Evolutionary conservation across 1,139 yeast genomes (phyloP).

Genomic region (Hansenula sp.): DNA sequence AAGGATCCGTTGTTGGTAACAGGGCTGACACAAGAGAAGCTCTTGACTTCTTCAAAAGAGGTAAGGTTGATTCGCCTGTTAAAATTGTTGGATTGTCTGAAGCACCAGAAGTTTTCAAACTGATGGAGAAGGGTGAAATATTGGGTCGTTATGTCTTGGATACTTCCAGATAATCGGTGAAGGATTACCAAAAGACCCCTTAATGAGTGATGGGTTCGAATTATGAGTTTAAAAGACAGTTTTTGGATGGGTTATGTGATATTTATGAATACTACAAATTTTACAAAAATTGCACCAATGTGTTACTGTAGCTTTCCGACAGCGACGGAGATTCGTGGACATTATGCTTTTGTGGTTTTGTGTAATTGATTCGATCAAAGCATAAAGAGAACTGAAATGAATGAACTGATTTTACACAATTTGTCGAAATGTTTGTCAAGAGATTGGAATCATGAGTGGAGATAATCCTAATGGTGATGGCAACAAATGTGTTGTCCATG

Average conservation of each 20-base stretch:
- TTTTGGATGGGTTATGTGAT: too few relatives aligned
- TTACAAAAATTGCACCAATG: too few relatives aligned
- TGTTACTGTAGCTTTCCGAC: too few relatives aligned
- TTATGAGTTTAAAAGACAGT: too few relatives aligned
- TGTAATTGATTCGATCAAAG: too few relatives aligned
- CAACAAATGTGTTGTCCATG: slow-evolving; percentile 18
- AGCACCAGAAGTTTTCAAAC: slow-evolving; percentile 44
- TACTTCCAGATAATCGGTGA: slow-evolving; percentile 35
- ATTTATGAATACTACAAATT: too few relatives aligned
- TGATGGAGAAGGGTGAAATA: slow-evolving; percentile 52
- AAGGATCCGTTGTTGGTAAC: slow-evolving; percentile 9
- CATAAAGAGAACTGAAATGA: too few relatives aligned
- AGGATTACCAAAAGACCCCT: neutral
- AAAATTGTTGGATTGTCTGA: slow-evolving; percentile 51
- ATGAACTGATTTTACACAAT: too few relatives aligned
- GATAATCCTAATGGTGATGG: slow-evolving; percentile 11
- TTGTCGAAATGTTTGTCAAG: neutral
- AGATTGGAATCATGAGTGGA: slow-evolving; percentile 3
- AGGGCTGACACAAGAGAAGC: slow-evolving; percentile 2
- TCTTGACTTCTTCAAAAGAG: slow-evolving; percentile 55
- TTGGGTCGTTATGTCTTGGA: slow-evolving; percentile 59
- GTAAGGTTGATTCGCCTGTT: slow-evolving; percentile 53
- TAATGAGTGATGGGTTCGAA: too few relatives aligned
- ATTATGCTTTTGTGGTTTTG: too few relatives aligned
- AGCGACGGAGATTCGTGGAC: too few relatives aligned